Evolutionary conservation across 2,329 filamentous ascomycete genomes (phyloP).

Genomic region (Sclerotinia trifoliorum): DNA sequence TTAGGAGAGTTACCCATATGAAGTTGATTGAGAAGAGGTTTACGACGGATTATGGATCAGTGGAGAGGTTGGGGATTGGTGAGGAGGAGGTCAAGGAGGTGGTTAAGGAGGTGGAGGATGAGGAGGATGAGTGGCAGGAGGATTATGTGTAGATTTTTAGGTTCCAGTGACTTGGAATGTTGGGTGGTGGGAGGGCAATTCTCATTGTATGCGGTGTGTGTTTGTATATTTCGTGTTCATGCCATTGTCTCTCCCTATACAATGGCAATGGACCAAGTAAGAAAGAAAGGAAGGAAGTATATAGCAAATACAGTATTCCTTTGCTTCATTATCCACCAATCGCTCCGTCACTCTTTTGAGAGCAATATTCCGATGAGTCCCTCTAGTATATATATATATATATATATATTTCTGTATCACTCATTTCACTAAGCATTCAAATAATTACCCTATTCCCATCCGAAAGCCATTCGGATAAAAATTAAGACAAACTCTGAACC

Average conservation of each 20-base stretch:
- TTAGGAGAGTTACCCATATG: constrained; percentile 8
- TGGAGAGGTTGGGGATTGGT: background rate
- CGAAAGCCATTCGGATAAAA: too few relatives aligned
- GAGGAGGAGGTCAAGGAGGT: background rate
- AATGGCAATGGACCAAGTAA: background rate
- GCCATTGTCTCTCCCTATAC: background rate
- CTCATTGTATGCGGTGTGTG: background rate
- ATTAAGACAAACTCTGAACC: too few relatives aligned
- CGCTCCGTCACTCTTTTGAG: too few relatives aligned
- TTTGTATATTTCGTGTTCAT: background rate
- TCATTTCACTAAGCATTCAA: too few relatives aligned
- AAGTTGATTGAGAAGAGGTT: constrained; percentile 4
- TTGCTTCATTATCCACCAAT: too few relatives aligned
- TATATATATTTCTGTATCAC: too few relatives aligned
- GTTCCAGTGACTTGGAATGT: background rate
- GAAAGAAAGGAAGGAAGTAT: background rate
- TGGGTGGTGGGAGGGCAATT: background rate
- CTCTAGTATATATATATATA: too few relatives aligned
- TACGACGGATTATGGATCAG: background rate
- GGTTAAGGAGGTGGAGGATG: background rate
- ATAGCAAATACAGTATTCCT: too few relatives aligned
- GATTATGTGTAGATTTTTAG: constrained; percentile 9
- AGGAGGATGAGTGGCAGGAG: constrained; percentile 13
- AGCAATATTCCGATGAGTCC: too few relatives aligned
- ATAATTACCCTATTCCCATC: too few relatives aligned